Base-by-base conservation (phyloP, 2,329 filamentous ascomycete genomes). In the Amauroascus niger region DNA sequence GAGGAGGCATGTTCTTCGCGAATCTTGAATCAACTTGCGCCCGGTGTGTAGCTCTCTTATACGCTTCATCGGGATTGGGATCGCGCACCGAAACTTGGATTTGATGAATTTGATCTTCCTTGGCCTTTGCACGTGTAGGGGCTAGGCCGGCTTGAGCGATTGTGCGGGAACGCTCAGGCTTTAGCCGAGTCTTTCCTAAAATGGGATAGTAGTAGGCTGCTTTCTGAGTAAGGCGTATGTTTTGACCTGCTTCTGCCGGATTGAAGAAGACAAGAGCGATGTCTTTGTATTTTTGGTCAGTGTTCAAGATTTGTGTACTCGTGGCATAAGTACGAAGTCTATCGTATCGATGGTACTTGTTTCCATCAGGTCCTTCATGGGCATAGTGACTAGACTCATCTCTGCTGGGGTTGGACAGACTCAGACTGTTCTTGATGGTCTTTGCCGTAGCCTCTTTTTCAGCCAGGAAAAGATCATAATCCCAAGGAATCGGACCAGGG, bases 141-240 rank as follows among this genome's bases (percentile, higher is more conserved):
- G 60, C 69, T 58, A 63, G 58, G 40, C 71, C 70, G 2, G 71
- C 66, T 53, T 72, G 67, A 7, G 70, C 68, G 45, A 72, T 71
- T 32, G 68, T 71, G 49, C 70, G 71, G 50, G 70, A 67, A 24
- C 71, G 67, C 54, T 75, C 73, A 4, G 74, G 73, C 65, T 76
- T 79, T 46, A 84, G 70, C 20, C 72, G 73, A n/a, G 76, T 77
- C 62, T 77, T 76, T 62, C 77, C 75, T 18, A 76, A 66, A 52
- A 84, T 77, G 0, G 80, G 79, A 57, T 83, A 83, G 64, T 80
- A 81, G 64, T 81, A 84, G 13, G 81, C 81, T 1, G 72, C 80
- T 62, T 77, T 78, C 49, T 71, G 69, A 55, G 69, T 72, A 18
- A 64, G 59, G 9, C 47, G 44, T 16, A 33, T 43, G 11, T 55